A percentile compares a stretch with the other conserved stretches of the same genome.
Conservation (phyloP, 1,284 basidiomycete genomes). For the Cryptococcus sp. region DNA sequence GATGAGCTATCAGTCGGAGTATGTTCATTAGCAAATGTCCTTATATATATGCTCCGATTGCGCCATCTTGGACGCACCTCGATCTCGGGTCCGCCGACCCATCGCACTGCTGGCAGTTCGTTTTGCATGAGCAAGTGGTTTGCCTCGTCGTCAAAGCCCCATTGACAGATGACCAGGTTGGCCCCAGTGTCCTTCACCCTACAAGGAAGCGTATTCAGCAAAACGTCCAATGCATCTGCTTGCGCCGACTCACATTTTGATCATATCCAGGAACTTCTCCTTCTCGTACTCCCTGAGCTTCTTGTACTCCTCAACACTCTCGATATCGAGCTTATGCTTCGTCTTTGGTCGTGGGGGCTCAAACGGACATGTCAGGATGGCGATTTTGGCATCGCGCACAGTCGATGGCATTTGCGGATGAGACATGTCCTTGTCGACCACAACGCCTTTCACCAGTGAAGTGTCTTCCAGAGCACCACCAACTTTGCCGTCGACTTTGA, state of each 20-base stretch:
- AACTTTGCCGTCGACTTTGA: slow-evolving; percentile 99
- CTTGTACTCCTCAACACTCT: slow-evolving; percentile 96
- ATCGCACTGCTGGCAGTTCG: slow-evolving; percentile 94
- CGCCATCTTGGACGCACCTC: slow-evolving; percentile 63
- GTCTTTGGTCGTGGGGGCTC: slow-evolving; percentile 99
- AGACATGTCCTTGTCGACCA: slow-evolving; percentile 99
- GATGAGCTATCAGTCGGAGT: slow-evolving; percentile 66
- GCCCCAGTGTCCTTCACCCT: slow-evolving; percentile 97
- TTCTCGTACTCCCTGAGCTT: slow-evolving; percentile 94
- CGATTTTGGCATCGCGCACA: slow-evolving; percentile 85
- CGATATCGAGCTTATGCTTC: slow-evolving; percentile 98
- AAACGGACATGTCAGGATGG: slow-evolving; percentile 97
- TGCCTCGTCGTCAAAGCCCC: slow-evolving; percentile 99
- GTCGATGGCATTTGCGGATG: slow-evolving; percentile 95
- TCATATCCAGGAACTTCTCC: slow-evolving; percentile 96
- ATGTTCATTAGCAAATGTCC: not conserved
- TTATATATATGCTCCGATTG: not conserved
- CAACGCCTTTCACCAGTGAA: slow-evolving; percentile 75
- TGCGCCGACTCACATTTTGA: slow-evolving; percentile 60
- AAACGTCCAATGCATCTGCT: not conserved
- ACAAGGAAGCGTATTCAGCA: not conserved
- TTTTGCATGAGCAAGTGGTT: slow-evolving; percentile 98
- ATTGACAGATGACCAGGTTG: slow-evolving; percentile 98
- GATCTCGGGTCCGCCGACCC: slow-evolving; percentile 99
- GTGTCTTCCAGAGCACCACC: slow-evolving; percentile 96